Evolutionary conservation across 768 basidiomycete species (phyloP), one percentile per base, ranked within the genome.

Genomic region (Floccularia luteovirens): DNA sequence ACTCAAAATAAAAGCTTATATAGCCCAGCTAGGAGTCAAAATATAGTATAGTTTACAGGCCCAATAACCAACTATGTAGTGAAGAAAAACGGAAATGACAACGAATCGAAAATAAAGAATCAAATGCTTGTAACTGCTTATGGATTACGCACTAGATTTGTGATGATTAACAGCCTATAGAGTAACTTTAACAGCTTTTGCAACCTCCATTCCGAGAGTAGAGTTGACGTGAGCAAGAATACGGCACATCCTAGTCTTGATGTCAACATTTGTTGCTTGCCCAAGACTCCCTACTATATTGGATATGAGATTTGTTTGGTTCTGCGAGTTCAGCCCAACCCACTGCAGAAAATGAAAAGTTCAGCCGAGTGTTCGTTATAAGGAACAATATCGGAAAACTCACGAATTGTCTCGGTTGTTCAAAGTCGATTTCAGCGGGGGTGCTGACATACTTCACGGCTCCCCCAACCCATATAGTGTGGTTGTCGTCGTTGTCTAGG

Each of bases 381-480:
- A 24, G 24, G 12, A 19, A 24, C 14, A n/a, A 38, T 24, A 12
- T 28, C 10, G 10, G 27, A 28, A 14, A 28, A 44, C 46, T 4
- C 35, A 47, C 46, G 48, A 66, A 67, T 22, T 54, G 47, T 34
- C 60, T 56, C 13, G 66, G 61, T 45, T 57, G 59, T 10, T 61
- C 64, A 42, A 64, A 69, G 42, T 69, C 65, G 32, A 60, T 48
- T 39, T 66, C 63, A 6, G 47, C 61, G 20, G 62, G 57, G 8
- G 50, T 47, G 30, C 61, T 57, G 24, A 66, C 46, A 20, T 57
- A 59, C 25, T 55, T 60, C 32, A 69, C 56, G 3, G 64, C 66
- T 30, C 66, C 66, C 11, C 67, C 65, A 32, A 45, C 46, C 66
- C 67, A 67, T 30, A 57, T 53, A 31, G 63, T 65, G 39, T 67